Evolutionary conservation across 176 grass and related monocot species (phyloP).

Genomic region (Triticum urartu): DNA sequence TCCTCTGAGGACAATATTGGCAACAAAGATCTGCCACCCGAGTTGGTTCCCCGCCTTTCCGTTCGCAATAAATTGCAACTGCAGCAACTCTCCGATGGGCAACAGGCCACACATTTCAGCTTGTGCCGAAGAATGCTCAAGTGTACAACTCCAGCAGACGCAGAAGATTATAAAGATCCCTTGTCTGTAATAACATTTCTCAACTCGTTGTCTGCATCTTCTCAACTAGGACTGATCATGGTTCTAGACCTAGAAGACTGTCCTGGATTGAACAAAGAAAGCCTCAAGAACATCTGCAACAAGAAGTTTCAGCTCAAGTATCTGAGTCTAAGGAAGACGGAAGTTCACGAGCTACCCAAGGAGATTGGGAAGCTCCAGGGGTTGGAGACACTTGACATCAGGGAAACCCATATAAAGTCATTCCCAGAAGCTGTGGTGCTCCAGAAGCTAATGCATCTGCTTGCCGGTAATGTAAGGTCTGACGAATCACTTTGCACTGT

Average conservation of each 20-base stretch:
- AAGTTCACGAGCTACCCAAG: background rate
- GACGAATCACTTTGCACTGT: background rate
- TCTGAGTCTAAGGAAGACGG: background rate
- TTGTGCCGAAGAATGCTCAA: background rate
- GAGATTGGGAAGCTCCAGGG: slow-evolving; percentile 11
- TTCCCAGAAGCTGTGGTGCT: background rate
- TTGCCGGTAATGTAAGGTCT: background rate
- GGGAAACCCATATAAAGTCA: slow-evolving; percentile 14
- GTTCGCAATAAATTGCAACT: background rate
- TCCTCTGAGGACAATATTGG: background rate
- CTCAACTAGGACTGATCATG: background rate
- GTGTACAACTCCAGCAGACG: background rate
- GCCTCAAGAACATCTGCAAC: background rate
- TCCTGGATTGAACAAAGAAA: background rate
- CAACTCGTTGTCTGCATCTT: background rate
- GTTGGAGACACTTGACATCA: slow-evolving; percentile 34
- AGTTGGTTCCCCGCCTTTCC: background rate
- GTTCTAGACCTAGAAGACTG: slow-evolving; percentile 25
- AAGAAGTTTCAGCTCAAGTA: slow-evolving; percentile 23
- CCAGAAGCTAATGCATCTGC: background rate
- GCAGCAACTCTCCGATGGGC: background rate
- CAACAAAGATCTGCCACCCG: background rate
- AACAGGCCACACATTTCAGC: background rate
- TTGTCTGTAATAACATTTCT: background rate
- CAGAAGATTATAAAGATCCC: background rate